Evolutionary conservation across 2,329 filamentous ascomycete species (phyloP).

Genomic region (Pseudogymnoascus destructans): DNA sequence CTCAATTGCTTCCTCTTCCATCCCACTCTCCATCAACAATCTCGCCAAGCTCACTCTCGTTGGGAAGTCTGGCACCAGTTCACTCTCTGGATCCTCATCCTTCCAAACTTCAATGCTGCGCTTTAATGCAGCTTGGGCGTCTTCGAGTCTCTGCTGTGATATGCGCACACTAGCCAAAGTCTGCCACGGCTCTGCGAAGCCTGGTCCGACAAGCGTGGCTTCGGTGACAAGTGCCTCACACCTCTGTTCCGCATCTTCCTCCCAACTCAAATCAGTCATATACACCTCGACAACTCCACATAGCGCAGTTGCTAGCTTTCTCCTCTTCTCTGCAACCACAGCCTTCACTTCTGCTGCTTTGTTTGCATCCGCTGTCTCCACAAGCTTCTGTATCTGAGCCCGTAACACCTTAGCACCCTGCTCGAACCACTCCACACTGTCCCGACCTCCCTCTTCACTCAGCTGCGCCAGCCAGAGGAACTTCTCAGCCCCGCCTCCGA

Average conservation of each 20-base stretch:
- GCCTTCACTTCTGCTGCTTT: slow-evolving; percentile 26
- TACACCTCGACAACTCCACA: slow-evolving; percentile 94
- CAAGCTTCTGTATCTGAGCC: slow-evolving; percentile 52
- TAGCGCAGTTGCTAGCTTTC: slow-evolving; percentile 77
- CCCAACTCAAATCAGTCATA: slow-evolving; percentile 95
- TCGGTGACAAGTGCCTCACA: slow-evolving; percentile 87
- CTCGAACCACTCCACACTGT: slow-evolving; percentile 56
- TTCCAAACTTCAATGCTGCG: slow-evolving; percentile 77
- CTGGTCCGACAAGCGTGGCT: slow-evolving; percentile 71
- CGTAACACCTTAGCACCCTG: slow-evolving; percentile 61
- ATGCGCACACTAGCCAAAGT: slow-evolving; percentile 89
- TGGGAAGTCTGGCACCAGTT: slow-evolving; percentile 70
- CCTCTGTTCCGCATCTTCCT: slow-evolving; percentile 74
- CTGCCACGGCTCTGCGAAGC: slow-evolving; percentile 80
- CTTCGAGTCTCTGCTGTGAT: slow-evolving; percentile 66
- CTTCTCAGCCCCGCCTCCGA: slow-evolving; percentile 81
- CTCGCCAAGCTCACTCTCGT: slow-evolving; percentile 72
- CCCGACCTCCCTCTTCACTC: slow-evolving; percentile 54
- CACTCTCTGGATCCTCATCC: slow-evolving; percentile 58
- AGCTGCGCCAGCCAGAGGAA: slow-evolving; percentile 92
- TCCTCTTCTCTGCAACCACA: slow-evolving; percentile 55
- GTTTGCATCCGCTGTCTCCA: slow-evolving; percentile 31
- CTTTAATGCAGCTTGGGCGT: slow-evolving; percentile 65
- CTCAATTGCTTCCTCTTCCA: slow-evolving; percentile 73
- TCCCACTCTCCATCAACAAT: slow-evolving; percentile 76